A percentile compares a stretch with the other conserved stretches of the same genome.
phyloP scores from a whole-genome alignment of 176 grass and related monocot genomes.

The Raddia guianensis region DNA sequence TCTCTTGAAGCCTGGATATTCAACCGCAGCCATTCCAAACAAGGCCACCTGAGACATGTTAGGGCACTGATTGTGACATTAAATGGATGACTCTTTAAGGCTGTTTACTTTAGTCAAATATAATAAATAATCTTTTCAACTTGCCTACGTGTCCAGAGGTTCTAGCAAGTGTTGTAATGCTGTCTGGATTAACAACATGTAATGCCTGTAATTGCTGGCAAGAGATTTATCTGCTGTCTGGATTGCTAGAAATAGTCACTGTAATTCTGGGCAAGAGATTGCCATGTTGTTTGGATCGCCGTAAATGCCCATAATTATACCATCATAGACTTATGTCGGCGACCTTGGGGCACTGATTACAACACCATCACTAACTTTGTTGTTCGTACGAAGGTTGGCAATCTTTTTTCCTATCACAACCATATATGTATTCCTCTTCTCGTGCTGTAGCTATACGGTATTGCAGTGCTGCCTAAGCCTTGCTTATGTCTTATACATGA shows the following conservation, averaged over 20 bases:
- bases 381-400: neutral
- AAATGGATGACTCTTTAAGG: neutral
- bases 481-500: neutral
- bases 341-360: neutral
- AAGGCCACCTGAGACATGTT: neutral
- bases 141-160: neutral
- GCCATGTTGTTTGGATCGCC: no score
- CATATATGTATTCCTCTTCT: neutral
- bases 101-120: neutral
- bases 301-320: neutral
- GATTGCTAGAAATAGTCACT: neutral
- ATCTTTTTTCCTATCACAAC: neutral
- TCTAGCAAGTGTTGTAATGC: neutral
- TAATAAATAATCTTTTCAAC: conserved; percentile 1
- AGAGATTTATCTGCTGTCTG: neutral
- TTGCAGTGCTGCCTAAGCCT: conserved; percentile 4
- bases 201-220: neutral
- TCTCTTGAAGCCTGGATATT: no score
- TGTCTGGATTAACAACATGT: neutral
- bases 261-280: no score
- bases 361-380: neutral
- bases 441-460: conserved; percentile 11
- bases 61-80: neutral
- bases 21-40: no score
- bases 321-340: neutral